phyloP scores from a whole-genome alignment of 176 grass and related monocot genomes.

The Alopecurus myosuroides region DNA sequence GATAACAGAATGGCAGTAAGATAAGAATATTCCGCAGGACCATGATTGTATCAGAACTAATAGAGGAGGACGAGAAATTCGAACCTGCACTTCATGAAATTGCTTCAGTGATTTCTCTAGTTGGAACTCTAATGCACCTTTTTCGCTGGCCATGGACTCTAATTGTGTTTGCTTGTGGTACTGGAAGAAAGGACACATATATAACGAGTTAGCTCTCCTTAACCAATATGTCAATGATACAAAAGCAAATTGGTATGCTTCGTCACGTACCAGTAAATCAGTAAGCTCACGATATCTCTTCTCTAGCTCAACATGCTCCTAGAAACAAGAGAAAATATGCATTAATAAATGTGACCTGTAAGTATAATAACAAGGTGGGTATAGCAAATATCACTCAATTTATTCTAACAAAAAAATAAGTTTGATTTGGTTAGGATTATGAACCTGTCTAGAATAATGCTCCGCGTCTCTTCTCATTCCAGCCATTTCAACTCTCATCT shows the following conservation, averaged over 20 bases:
- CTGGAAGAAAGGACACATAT: conserved; percentile 46
- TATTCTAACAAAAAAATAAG: not conserved
- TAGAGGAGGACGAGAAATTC: conserved; percentile 19
- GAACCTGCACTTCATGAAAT: conserved; percentile 91
- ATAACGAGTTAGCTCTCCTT: conserved; percentile 14
- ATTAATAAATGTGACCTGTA: conserved; percentile 8
- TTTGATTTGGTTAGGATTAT: not conserved
- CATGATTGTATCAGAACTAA: not conserved
- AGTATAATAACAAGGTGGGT: not conserved
- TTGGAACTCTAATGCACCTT: conserved; percentile 93
- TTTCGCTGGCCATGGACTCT: conserved; percentile 91
- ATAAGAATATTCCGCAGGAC: conserved; percentile 13
- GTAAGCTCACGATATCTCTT: conserved; percentile 98
- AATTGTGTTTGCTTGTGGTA: conserved; percentile 99
- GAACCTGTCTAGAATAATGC: conserved; percentile 98
- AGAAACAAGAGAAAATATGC: conserved; percentile 28
- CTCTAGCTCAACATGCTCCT: conserved; percentile 98
- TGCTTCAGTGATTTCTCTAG: conserved; percentile 85
- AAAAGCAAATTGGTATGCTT: not conserved
- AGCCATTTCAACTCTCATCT: conserved; percentile 99
- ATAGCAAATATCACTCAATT: not conserved
- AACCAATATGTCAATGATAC: not conserved
- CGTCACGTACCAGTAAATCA: conserved; percentile 79
- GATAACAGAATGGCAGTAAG: conserved; percentile 11
- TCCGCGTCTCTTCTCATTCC: conserved; percentile 98